Evolutionary conservation across 257 asterid genomes (phyloP).

Genomic region (Solanum arcanum): DNA sequence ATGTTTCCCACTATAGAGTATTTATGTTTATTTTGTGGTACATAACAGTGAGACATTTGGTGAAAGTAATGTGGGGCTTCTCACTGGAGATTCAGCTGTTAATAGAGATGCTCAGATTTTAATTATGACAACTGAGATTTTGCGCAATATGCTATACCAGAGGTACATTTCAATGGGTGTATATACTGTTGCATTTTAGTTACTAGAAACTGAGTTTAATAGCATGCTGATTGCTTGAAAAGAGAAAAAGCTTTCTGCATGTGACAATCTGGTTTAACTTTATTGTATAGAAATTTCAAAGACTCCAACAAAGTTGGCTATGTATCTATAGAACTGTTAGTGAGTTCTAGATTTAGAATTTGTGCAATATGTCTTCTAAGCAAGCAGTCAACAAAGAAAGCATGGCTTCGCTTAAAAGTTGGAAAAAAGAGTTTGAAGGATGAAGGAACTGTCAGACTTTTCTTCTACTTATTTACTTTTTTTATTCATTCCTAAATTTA

Average conservation of each 20-base stretch:
- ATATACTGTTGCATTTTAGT: not conserved
- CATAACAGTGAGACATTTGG: slow-evolving; percentile 79
- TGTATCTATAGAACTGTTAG: not conserved
- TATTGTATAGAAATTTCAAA: not conserved
- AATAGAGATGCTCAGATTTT: slow-evolving; percentile 91
- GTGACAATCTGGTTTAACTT: not conserved
- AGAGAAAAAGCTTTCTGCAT: not conserved
- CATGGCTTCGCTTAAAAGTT: not conserved
- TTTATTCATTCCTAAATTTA: not conserved
- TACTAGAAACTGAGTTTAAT: not conserved
- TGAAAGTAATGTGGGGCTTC: slow-evolving; percentile 88
- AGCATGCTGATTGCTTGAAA: not conserved
- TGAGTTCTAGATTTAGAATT: not conserved
- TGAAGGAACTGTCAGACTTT: not conserved
- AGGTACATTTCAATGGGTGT: slow-evolving; percentile 35
- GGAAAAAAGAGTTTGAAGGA: not conserved
- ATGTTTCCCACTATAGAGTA: not conserved
- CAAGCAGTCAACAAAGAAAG: not conserved
- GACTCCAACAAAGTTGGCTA: not conserved
- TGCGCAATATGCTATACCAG: slow-evolving; percentile 89
- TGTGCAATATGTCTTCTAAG: not conserved
- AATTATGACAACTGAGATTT: slow-evolving; percentile 96
- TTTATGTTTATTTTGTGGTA: slow-evolving; percentile 1
- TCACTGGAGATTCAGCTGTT: slow-evolving; percentile 94
- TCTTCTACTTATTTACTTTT: not conserved